Percentiles rank a stretch among this genome's conserved stretches.
Evolutionary conservation across 768 basidiomycete species (phyloP).

Genomic region (Hericium rajendrae): DNA sequence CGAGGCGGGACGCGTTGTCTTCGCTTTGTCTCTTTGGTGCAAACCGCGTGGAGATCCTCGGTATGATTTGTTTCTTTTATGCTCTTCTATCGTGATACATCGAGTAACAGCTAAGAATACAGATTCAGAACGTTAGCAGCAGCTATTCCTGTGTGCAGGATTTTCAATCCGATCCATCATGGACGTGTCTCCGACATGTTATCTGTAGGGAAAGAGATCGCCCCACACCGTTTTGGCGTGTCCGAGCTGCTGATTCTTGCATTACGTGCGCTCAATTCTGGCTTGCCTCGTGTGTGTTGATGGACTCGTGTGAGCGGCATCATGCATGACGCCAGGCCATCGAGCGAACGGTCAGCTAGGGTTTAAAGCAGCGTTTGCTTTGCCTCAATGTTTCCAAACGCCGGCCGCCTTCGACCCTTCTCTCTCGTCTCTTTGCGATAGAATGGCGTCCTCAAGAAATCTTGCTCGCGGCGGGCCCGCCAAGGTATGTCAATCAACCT

Average conservation of each 20-base stretch:
- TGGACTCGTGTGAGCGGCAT: conserved; percentile 14
- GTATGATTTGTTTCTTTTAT: neutral
- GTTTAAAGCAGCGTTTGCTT: conserved; percentile 9
- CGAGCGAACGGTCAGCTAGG: neutral
- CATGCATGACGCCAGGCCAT: conserved; percentile 7
- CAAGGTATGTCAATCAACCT: conserved; percentile 6
- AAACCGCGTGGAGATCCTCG: neutral
- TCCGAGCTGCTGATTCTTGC: neutral
- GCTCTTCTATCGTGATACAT: no score
- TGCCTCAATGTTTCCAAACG: neutral
- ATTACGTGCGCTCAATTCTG: conserved; percentile 1
- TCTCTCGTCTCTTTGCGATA: neutral
- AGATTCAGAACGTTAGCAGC: no score
- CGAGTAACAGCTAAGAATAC: no score
- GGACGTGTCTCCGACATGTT: no score
- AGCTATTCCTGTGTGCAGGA: no score
- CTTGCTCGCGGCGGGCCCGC: conserved; percentile 10
- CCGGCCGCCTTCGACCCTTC: conserved; percentile 5
- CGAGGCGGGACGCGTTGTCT: neutral
- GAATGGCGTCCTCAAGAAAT: conserved; percentile 10
- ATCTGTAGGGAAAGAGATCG: neutral
- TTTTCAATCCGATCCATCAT: no score
- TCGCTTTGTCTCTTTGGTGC: neutral
- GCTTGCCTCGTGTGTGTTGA: neutral
- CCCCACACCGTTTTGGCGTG: neutral